These are phyloP conservation scores for Saccharomyces hybrid DNA, from an alignment of 1,139 yeast species.

Conservation along the genomic window DNA sequence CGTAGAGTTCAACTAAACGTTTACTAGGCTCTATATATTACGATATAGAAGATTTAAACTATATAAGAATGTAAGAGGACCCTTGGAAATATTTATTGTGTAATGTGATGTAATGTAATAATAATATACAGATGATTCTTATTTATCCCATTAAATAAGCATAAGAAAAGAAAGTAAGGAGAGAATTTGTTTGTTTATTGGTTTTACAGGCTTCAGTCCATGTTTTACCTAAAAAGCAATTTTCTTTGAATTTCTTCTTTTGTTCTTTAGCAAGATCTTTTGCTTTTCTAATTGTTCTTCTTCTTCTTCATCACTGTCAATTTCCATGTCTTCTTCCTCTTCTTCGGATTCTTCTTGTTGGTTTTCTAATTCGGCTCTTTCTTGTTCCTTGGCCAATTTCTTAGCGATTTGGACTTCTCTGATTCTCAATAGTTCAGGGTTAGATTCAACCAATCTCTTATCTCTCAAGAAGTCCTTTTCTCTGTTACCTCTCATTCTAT, in stretches of 20 bases:
- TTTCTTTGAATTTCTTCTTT: slow-evolving; percentile 38
- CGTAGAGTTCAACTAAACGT: not conserved
- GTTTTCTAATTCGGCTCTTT: slow-evolving; percentile 46
- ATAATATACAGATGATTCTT: not conserved
- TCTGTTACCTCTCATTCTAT: slow-evolving; percentile 97
- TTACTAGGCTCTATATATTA: too few relatives aligned
- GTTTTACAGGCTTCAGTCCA: not conserved
- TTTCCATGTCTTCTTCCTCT: slow-evolving; percentile 39
- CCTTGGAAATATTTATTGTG: not conserved
- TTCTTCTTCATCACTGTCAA: slow-evolving; percentile 38
- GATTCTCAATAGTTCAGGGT: slow-evolving; percentile 83
- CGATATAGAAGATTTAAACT: not conserved
- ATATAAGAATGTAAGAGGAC: not conserved
- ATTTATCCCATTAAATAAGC: not conserved
- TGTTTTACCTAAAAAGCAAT: slow-evolving; percentile 25
- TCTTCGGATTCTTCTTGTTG: slow-evolving; percentile 41
- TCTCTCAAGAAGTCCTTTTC: slow-evolving; percentile 80
- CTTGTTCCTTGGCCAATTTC: slow-evolving; percentile 63
- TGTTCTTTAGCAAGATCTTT: slow-evolving; percentile 73
- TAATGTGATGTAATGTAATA: not conserved
- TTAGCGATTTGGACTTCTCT: slow-evolving; percentile 88
- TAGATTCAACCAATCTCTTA: slow-evolving; percentile 75
- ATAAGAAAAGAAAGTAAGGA: not conserved
- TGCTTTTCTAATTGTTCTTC: slow-evolving; percentile 49
- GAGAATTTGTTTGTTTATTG: too few relatives aligned